Base-by-base conservation (phyloP, 257 asterid species). In the Mentha longifolia region DNA sequence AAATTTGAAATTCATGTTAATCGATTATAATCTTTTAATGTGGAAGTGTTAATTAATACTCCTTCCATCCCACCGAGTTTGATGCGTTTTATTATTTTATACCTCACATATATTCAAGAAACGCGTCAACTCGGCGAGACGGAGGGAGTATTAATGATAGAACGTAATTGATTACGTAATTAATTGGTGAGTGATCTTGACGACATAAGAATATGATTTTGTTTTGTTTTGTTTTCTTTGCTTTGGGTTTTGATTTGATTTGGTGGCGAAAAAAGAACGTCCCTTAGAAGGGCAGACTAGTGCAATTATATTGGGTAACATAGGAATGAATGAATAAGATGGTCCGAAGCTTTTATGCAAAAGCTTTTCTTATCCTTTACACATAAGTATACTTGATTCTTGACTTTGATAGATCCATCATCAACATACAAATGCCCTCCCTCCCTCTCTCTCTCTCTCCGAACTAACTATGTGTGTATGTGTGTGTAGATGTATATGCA, bases 261-360 rank as follows among this genome's bases (percentile, higher is more conserved):
- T 51, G 73, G 70, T 47, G 59, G 65, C 14, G 63, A 30, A 68
- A 51, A 51, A 61, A 64, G 19, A 65, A 77, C 83, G 61, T 84
- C 67, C 76, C 88, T 80, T 88, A 49, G 88, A 85, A 88, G 95
- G 79, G 68, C 73, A 69, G 87, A 60, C 71, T 65, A 54, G 28
- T 73, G 64, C 61, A 58, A 28, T 43, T n/a, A 39, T 54, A 9
- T 49, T 43, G 64, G 57, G 65, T 13, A 39, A 43, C 4, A 9
- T 16, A 49, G 55, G 20, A 31, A n/a, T n/a, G n/a, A n/a, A n/a
- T n/a, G n/a, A n/a, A n/a, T 22, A 28, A n/a, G 41, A 61, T 66
- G 60, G 47, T 57, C 17, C 75, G 7, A 68, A 46, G 66, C 28
- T 76, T 76, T 74, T 76, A 22, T 60, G 50, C 77, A 68, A 73